Evolutionary conservation across 2,329 filamentous ascomycete species (phyloP), one percentile per base, ranked within the genome.

Genomic region (Calonectria hawksworthii): DNA sequence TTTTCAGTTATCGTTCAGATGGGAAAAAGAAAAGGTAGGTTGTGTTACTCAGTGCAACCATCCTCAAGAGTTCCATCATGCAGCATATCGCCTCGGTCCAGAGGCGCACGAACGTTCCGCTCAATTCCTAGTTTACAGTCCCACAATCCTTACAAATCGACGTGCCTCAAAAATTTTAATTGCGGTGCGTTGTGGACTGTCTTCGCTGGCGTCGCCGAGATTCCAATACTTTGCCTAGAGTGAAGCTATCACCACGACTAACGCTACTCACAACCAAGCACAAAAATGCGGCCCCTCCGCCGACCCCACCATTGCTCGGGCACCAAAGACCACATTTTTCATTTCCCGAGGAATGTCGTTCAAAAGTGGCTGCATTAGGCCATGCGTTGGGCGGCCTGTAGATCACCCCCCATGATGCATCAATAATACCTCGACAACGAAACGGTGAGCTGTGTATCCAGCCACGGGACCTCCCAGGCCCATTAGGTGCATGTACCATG

Each of bases 211-310:
- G 14, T 41, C 52, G 67, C 38, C 52, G 67, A 61, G 54, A 14
- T 26, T n/a, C n/a, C n/a, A 47, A 14, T 50, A 38, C 23, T 36
- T 23, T 13, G 30, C 38, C 47, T 56, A 51, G 28, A 32, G 50
- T 64, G 54, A 64, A 36, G 68, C 32, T 28, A 70, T 70, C 68
- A 32, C 54, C 56, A 70, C 32, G 30, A 30, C 30, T n/a, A 16
- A 9, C 9, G 44, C 32, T 13, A 52, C 44, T 32, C 34, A 54
- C 26, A 54, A 28, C 32, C 14, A 13, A 51, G 44, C 11, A 38
- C 23, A 7, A 68, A 34, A 50, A 41, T 54, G 32, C 36, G 30
- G 23, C 47, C 36, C 63, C 30, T 50, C 3, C 18, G 21, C 47
- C 14, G 16, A 26, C 47, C 14, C 47, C 65, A 38, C 47, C 50